Base-by-base conservation (phyloP, 345 rosid species). In the Eucalyptus cladocalyx region DNA sequence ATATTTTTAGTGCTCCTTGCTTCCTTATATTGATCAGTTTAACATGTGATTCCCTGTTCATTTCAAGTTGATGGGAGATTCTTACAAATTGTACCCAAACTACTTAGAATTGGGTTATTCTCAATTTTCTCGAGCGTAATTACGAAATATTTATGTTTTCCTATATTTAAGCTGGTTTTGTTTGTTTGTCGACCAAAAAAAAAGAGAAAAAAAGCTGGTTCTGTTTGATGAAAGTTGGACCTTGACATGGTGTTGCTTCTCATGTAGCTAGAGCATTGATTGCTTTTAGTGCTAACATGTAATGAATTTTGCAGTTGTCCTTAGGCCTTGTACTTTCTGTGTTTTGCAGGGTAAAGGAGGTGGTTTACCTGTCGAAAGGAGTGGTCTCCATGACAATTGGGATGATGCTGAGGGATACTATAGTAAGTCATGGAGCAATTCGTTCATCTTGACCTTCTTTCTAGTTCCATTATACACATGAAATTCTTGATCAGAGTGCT, bases 331-430 rank as follows among this genome's bases (percentile, higher is more conserved):
- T 93, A 50, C 86, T 89, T 87, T 47, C 86, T 87, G 90, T 87
- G 87, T 93, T 91, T 85, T 93, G 86, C 93, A 97, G 96, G 97
- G 94, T 80, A 97, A 95, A 91, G 94, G 92, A 72, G 95, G 96
- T 58, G 96, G 96, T 89, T 93, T 93, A 60, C 98, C 93, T 62
- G 90, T 97, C 65, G 93, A 93, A 56, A 94, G 97, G 94, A 96
- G 97, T 34, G 99, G 96, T 89, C 96, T 98, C 88, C 92, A 97
- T 92, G 99, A 98, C 95, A 98, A 98, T 88, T 98, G 99, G 99
- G 99, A 98, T 95, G 99, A 98, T 90, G 95, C 99, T 30, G 99
- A 94, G 88, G 99, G 99, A 69, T 98, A 98, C 91, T 98, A 98
- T 89, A 95, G 99, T 98, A 94, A 92, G 99, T 93, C 87, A 45